Evolutionary conservation across 2,329 filamentous ascomycete species (phyloP), one percentile per base, ranked within the genome.

Genomic region (Periglandula ipomoeae): DNA sequence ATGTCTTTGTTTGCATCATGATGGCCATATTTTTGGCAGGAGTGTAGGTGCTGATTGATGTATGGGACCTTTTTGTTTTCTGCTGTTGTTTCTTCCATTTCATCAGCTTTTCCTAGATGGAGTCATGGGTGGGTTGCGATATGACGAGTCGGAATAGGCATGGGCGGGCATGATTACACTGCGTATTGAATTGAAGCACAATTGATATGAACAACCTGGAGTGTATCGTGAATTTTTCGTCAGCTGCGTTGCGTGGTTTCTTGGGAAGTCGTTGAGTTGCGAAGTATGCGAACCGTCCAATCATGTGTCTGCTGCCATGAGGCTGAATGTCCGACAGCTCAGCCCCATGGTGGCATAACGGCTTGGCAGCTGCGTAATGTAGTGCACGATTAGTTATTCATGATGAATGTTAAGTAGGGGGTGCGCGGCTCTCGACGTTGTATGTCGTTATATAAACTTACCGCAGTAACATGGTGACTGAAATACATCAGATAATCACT

Each of bases 161-260:
- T 39, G 37, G 37, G 19, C 37, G 37, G 37, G 37, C 37, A 39
- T 39, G 17, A 39, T 20, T 39, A 5, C 37, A 22, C 15, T 39
- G 20, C 9, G n/a, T 39, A 39, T 39, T 39, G 37, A 20, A 39
- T 22, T 1, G 20, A 39, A 5, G 35, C 8, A 52, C 1, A 53
- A 56, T 11, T 52, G 48, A 38, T 20, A 22, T 32, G 11, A 20
- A 22, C 54, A 53, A 2, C 6, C 4, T 38, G 7, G 35, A 20
- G 35, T 19, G 9, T 38, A 11, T 8, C 15, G 9, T 32, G 8
- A 15, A 13, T 32, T 11, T 10, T 4, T 32, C 2, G 30, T 15
- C 30, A 32, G 3, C n/a, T n/a, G n/a, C n/a, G n/a, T n/a, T n/a
- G n/a, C n/a, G n/a, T n/a, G n/a, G n/a, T n/a, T n/a, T n/a, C n/a